phyloP scores from a whole-genome alignment of 176 grass and related monocot species.

The Coix lacrymajobi region DNA sequence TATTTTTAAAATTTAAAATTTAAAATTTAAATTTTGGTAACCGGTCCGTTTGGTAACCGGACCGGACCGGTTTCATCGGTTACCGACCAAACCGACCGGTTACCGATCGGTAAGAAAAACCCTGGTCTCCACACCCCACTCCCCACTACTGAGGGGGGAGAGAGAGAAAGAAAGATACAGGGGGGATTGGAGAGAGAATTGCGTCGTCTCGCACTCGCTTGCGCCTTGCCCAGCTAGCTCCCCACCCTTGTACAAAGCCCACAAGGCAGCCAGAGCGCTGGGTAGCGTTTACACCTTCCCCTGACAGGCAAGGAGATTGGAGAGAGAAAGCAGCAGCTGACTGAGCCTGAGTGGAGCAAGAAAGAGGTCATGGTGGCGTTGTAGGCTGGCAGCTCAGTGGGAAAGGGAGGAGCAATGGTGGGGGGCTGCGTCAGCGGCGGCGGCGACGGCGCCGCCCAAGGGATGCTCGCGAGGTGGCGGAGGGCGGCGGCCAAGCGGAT shows the following conservation, averaged over 20 bases:
- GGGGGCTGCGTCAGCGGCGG: constrained; percentile 26
- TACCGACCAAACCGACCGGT: too few species aligned
- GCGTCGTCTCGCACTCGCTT: background rate
- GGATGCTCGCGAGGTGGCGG: constrained; percentile 50
- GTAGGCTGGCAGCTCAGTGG: background rate
- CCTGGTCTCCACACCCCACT: background rate
- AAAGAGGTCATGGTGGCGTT: constrained; percentile 24
- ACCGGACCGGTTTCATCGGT: too few species aligned
- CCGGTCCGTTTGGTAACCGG: too few species aligned
- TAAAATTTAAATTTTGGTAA: too few species aligned
- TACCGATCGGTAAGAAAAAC: too few species aligned
- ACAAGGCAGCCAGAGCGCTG: background rate
- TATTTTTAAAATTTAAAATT: too few species aligned
- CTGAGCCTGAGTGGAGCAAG: background rate
- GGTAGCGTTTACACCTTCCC: constrained; percentile 32
- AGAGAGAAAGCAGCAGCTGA: background rate
- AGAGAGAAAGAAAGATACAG: background rate
- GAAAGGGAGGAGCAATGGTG: constrained; percentile 37
- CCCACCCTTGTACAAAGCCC: constrained; percentile 37
- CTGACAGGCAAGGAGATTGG: background rate
- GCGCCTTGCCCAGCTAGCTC: background rate
- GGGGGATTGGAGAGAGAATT: background rate
- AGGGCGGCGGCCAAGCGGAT: constrained; percentile 59
- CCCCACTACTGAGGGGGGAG: background rate
- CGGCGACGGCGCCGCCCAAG: constrained; percentile 30